Evolutionary conservation across 2,329 filamentous ascomycete species (phyloP).

Genomic region (Chaetomiaceae sp.): DNA sequence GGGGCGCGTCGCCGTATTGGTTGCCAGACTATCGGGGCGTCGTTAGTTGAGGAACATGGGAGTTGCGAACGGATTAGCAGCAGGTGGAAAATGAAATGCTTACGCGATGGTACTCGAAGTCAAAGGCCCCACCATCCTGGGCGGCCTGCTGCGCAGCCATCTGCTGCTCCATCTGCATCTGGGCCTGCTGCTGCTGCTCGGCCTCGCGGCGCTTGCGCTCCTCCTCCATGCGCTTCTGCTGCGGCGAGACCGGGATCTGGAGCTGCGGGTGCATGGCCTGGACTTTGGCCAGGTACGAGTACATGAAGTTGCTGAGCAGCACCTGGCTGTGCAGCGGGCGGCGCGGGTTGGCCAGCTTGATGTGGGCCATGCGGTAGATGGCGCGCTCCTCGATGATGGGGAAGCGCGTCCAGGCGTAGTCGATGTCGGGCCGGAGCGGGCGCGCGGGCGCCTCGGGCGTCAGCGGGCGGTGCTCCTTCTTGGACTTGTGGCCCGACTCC

Average conservation of each 20-base stretch:
- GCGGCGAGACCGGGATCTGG: slow-evolving; percentile 78
- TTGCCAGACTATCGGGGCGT: slow-evolving; percentile 22
- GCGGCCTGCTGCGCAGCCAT: slow-evolving; percentile 20
- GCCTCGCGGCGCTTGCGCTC: slow-evolving; percentile 42
- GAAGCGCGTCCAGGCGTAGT: slow-evolving; percentile 95
- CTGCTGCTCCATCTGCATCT: slow-evolving; percentile 31
- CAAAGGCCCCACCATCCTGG: slow-evolving; percentile 28
- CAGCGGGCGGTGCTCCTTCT: slow-evolving; percentile 63
- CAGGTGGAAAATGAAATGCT: slow-evolving; percentile 14
- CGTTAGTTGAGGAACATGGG: too few relatives aligned
- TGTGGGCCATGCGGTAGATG: slow-evolving; percentile 97
- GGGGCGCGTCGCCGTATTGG: slow-evolving; percentile 27
- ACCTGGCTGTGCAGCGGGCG: slow-evolving; percentile 91
- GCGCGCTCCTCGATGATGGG: slow-evolving; percentile 92
- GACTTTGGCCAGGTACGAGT: slow-evolving; percentile 95
- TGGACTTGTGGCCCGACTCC: slow-evolving; percentile 68
- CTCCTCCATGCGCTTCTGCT: slow-evolving; percentile 34
- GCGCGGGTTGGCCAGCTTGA: slow-evolving; percentile 96
- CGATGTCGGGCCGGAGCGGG: slow-evolving; percentile 74
- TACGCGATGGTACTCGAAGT: slow-evolving; percentile 34
- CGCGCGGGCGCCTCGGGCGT: slow-evolving; percentile 74
- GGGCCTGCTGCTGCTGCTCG: slow-evolving; percentile 38
- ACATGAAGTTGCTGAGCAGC: slow-evolving; percentile 98
- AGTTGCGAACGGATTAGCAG: too few relatives aligned
- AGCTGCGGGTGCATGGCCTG: slow-evolving; percentile 98